Base-by-base conservation (phyloP, 495 filamentous ascomycete species). In the Aspergillus saccharolyticus region DNA sequence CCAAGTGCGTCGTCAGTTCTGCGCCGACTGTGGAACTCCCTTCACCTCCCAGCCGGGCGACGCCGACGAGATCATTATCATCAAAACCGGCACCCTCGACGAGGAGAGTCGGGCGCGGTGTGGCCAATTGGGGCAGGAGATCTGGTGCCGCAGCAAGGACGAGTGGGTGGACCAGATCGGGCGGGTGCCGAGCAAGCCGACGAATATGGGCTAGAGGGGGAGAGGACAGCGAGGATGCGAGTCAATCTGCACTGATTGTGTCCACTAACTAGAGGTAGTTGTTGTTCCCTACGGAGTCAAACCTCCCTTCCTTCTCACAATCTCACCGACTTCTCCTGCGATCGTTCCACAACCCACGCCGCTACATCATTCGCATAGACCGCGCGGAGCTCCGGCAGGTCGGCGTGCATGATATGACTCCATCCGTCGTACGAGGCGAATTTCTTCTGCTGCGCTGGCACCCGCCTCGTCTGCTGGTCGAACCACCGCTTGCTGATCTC, bases 371-470 rank as follows among this genome's bases (percentile, higher is more conserved):
- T 78, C 30, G 80, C 80, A 64, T 88, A 94, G 48, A 74, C 75
- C 51, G 79, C 73, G 59, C 78, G 80, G 56, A 83, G 78, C 18
- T 89, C 71, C 25, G 78, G 68, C 55, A 84, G 75, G 57, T 96
- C 91, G 2, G 79, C 79, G 73, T 94, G 89, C 63, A 96, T 68
- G 74, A 62, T 63, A 71, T 96, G 91, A 67, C 79, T 89, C 74
- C 80, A 89, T 6, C 89, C 91, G 47, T 89, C 85, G 65, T 93
- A 96, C 8, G 74, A 62, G 75, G 80, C 84, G 62, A 92, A 89
- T 7, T 17, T 17, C 47, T 50, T 50, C 44, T 71, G 75, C 65
- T 82, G 85, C 66, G 96, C 89, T 54, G 77, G 66, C 10, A 87
- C 74, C 48, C 74, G 66, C 16, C 72, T 63, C 42, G 54, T 59